Base-by-base conservation (phyloP, 805 yeast species). In the Trichomonascus vanleenenianus region DNA sequence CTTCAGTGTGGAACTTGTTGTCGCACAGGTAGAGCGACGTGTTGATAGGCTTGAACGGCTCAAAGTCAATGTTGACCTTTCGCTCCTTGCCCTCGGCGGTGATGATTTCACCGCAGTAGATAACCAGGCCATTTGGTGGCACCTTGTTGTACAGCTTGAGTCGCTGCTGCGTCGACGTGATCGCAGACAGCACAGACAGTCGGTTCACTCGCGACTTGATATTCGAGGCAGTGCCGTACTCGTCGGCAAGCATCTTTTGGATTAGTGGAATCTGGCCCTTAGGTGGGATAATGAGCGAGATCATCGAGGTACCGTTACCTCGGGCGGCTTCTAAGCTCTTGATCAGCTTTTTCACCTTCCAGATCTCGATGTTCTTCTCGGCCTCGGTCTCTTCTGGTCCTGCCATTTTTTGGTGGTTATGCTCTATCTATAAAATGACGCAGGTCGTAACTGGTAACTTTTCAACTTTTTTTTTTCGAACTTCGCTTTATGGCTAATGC, bases 221-320 rank as follows among this genome's bases (percentile, higher is more conserved):
- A 67, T 93, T 93, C 42, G 97, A 86, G 2, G 98, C 98, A 12
- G 98, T 93, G 67, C 98, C 98, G 68, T 88, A 89, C 72, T 93
- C 98, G 71, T 93, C 97, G 3, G 97, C 86, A 67, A 93, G 76
- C 89, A 86, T 84, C 69, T 85, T 89, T 62, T 83, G 88, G 48
- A 76, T 77, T 59, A 86, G 76, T 10, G 97, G 75, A 60, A 93
- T 83, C 70, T 93, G 99, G 49, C 94, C 91, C 65, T 79, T 82
- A 58, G 98, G 98, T 37, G 98, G 96, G 54, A 89, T 86, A 58
- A 93, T 85, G 64, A 93, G 74, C 22, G 97, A 88, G 63, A 93
- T 93, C 97, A 93, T 93, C 19, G 98, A 93, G 40, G 99, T 93
- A 68, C 99, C 99, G 65, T 91, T 93, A 67, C 99, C 99, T 67